Evolutionary conservation across 2,329 filamentous ascomycete species (phyloP), one percentile per base, ranked within the genome.

Genomic region (Sordariomycetes sp.): DNA sequence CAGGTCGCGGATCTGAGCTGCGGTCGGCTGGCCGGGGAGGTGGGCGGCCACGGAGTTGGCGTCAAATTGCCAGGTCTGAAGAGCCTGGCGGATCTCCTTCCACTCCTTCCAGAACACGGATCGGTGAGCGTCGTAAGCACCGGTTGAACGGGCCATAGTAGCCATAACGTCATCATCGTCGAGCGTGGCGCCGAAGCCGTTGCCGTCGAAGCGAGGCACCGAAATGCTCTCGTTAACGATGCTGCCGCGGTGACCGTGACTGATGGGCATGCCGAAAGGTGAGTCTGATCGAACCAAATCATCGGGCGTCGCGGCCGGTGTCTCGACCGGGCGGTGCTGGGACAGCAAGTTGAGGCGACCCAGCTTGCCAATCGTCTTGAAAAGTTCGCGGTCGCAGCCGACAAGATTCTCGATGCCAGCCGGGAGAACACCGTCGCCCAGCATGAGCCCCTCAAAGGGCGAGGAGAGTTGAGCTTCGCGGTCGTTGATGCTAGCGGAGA

Each of bases 401-500:
- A 87, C 81, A 32, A 93, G 68, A 51, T 94, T 92, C 59, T 94
- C 88, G 17, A 84, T 64, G 3, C 82, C 80, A 41, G 79, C 54
- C 0, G 69, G 66, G 4, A 75, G 54, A 65, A 28, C 19, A 17
- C 12, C 14, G 18, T 23, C 57, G 26, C 70, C 69, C 2, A 64
- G 50, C 30, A 59, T 49, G 12, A 65, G 52, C 8, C 61, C 84
- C 45, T 82, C 72, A 48, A 85, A 77, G 10, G 76, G 27, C 4
- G 34, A 72, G 42, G 78, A 68, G 14, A 94, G 73, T 54, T 94
- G 86, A 20, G 84, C 78, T 57, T 95, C 88, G 33, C 88, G 78
- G 57, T 94, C 85, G 47, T 95, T 95, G 51, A 94, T 86, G 34
- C 83, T 88, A 25, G 86, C 86, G 0, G 86, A 87, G 61, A 95